Percentiles rank a stretch among this genome's conserved stretches.
Evolutionary conservation across 352 stramenopile genomes (phyloP).

Genomic region (Globisporangium perplexum): DNA sequence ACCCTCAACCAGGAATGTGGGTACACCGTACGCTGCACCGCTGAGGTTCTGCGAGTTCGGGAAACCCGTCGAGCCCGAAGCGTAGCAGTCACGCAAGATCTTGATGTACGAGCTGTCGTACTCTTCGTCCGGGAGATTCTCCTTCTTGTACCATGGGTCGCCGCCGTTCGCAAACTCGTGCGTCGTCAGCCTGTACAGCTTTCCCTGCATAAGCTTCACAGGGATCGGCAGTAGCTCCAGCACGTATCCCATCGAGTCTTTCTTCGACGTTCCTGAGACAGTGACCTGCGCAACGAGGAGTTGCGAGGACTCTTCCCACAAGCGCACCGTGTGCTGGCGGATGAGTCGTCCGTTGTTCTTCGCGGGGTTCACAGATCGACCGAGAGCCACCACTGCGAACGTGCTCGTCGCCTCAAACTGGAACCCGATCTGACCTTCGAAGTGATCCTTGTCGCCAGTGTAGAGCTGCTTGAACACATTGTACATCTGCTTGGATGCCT

Average conservation of each 20-base stretch:
- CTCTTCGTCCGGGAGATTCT: constrained; percentile 82
- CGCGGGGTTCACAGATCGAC: constrained; percentile 66
- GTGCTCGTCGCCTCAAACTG: constrained; percentile 84
- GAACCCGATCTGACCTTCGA: constrained; percentile 87
- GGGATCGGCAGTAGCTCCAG: constrained; percentile 50
- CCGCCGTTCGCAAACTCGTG: constrained; percentile 85
- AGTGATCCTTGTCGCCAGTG: constrained; percentile 86
- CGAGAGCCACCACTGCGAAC: constrained; percentile 77
- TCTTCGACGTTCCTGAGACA: constrained; percentile 57
- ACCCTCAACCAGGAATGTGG: constrained; percentile 79
- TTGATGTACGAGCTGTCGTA: constrained; percentile 86
- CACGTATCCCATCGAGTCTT: constrained; percentile 71
- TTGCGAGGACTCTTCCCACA: constrained; percentile 84
- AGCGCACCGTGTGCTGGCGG: constrained; percentile 64
- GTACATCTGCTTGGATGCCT: constrained; percentile 69
- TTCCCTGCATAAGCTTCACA: constrained; percentile 68
- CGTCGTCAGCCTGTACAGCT: constrained; percentile 82
- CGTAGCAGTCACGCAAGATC: constrained; percentile 83
- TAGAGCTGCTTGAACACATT: constrained; percentile 88
- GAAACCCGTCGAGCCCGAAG: constrained; percentile 73
- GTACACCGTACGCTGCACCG: constrained; percentile 77
- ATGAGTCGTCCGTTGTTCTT: constrained; percentile 61
- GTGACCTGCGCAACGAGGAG: constrained; percentile 54
- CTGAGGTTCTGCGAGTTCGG: constrained; percentile 85
- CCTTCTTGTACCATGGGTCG: constrained; percentile 88